A percentile compares a stretch with the other conserved stretches of the same genome.
Conservation (phyloP, 257 asterid genomes). For the Solanum sejunctum region DNA sequence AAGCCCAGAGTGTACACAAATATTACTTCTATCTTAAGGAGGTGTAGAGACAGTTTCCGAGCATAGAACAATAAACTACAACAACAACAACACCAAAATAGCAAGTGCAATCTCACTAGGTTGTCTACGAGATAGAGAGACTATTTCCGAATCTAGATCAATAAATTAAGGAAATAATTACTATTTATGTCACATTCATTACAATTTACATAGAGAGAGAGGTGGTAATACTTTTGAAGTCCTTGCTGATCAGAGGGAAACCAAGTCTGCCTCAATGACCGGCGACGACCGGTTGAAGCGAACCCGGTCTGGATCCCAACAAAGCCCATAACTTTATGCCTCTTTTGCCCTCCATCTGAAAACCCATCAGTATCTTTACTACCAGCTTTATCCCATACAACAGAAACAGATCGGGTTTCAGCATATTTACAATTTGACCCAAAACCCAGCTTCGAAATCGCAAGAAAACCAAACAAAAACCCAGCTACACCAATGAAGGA, state of each 20-base stretch:
- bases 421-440: slow-evolving; percentile 29
- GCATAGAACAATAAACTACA: background rate
- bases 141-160: background rate
- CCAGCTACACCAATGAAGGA: slow-evolving; percentile 44
- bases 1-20: background rate
- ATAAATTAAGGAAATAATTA: background rate
- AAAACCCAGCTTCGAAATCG: slow-evolving; percentile 29
- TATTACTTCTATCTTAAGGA: background rate
- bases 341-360: slow-evolving; percentile 35
- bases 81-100: background rate
- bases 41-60: too few relatives aligned
- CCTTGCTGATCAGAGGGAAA: slow-evolving; percentile 80
- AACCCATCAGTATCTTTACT: slow-evolving; percentile 8
- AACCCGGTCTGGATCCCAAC: slow-evolving; percentile 96
- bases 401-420: slow-evolving; percentile 62
- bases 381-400: slow-evolving; percentile 60
- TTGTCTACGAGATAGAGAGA: too few relatives aligned
- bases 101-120: background rate
- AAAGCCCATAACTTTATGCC: slow-evolving; percentile 82
- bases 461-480: slow-evolving; percentile 37
- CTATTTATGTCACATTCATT: background rate
- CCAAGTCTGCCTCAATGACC: slow-evolving; percentile 81
- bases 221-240: slow-evolving; percentile 42
- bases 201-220: background rate
- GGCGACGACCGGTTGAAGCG: slow-evolving; percentile 67